phyloP scores from a whole-genome alignment of 345 rosid genomes.

The Kernera saxatilis region DNA sequence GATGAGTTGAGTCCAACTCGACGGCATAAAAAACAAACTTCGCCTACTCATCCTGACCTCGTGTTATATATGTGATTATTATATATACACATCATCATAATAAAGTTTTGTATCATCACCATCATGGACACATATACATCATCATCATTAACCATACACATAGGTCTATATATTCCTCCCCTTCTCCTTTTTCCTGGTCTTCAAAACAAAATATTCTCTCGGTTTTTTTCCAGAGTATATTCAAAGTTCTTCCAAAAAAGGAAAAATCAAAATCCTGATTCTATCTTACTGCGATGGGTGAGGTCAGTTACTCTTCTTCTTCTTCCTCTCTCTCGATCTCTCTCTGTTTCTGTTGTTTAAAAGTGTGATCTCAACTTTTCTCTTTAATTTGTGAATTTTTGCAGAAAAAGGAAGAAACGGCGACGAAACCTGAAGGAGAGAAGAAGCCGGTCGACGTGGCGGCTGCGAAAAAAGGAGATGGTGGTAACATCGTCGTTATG shows the following conservation, averaged over 20 bases:
- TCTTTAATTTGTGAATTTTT: background rate
- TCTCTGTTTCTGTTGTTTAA: background rate
- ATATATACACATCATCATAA: background rate
- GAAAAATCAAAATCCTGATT: background rate
- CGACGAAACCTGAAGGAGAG: slow-evolving; percentile 37
- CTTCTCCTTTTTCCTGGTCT: slow-evolving; percentile 22
- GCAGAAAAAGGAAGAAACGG: slow-evolving; percentile 30
- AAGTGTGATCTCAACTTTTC: background rate
- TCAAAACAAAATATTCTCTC: slow-evolving; percentile 24
- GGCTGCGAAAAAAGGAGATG: slow-evolving; percentile 34
- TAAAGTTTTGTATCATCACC: slow-evolving; percentile 5
- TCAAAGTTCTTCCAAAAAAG: slow-evolving; percentile 4
- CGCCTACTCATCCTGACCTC: slow-evolving; percentile 33
- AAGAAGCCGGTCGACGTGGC: slow-evolving; percentile 43
- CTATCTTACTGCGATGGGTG: slow-evolving; percentile 36
- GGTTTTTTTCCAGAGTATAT: background rate
- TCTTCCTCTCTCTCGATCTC: background rate
- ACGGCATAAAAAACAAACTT: slow-evolving; percentile 27
- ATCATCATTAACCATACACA: background rate
- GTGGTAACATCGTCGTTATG: slow-evolving; percentile 43
- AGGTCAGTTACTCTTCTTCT: slow-evolving; percentile 36
- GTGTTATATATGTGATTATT: background rate
- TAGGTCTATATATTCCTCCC: slow-evolving; percentile 30
- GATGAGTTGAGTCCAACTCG: slow-evolving; percentile 36
- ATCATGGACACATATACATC: background rate